Evolutionary conservation across 2,329 filamentous ascomycete species (phyloP), one percentile per base, ranked within the genome.

Genomic region (Beauveria sp.): DNA sequence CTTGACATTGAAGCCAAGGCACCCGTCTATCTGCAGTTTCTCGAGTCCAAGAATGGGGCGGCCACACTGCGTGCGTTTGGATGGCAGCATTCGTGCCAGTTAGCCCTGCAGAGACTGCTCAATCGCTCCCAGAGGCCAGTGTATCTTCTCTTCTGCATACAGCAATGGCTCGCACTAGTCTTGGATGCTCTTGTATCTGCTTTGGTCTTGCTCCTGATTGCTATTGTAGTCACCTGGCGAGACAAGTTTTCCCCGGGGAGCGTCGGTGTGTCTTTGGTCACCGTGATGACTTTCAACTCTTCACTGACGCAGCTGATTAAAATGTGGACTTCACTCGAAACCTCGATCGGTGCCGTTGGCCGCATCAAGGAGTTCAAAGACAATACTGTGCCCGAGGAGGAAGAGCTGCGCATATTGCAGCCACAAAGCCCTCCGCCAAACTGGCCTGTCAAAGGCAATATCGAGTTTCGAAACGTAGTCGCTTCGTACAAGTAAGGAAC

Each of bases 131-230:
- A 73, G 42, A 63, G 66, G 20, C 70, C 70, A 1, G 68, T 66
- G 10, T 73, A 83, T 62, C 69, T 81, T 4, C 71, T 82, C 10
- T 77, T 73, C 59, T 75, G 75, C 26, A 76, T 82, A 12, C 80
- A 83, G 63, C 71, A 77, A 26, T 83, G 80, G 79, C 70, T 83
- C 0, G 76, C 71, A 0, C 67, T 83, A 1, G 77, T 80, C 0
- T 66, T 83, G 10, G 78, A 82, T 62, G 65, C 82, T 1, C 43
- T 69, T 2, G 76, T 80, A 0, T 75, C 79, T 0, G 75, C 66
- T 1, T 70, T 83, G 34, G 79, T 79, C 0, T 71, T 78, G 0
- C 65, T 80, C 1, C 65, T 83, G 3, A 76, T 83, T 7, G 70
- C 63, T 0, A 67, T 82, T 1, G 76, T 78, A 0, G 76, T 81